Evolutionary conservation across 2,329 filamentous ascomycete species (phyloP), one percentile per base, ranked within the genome.

Genomic region (Pochonia chlamydosporia): DNA sequence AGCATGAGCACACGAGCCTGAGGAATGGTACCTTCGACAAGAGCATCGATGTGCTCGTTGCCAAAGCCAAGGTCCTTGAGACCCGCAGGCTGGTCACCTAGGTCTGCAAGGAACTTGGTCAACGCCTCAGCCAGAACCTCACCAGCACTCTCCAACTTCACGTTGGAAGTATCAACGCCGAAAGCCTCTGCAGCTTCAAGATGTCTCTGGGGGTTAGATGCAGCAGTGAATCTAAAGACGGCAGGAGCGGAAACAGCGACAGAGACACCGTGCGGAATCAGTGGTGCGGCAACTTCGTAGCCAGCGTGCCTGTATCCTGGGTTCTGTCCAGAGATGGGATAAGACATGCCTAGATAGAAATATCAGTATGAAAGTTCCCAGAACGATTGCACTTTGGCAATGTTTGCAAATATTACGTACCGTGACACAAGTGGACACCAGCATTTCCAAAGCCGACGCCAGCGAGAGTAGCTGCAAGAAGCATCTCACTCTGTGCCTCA

Each of bases 401-500:
- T 18, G 33, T 14, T 21, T 24, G 23, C 21, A 23, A 16, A 20
- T 9, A 25, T 26, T 21, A 63, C 75, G 44, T 62, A 78, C 77
- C 79, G 53, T 82, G 79, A 54, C 79, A 82, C 39, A 82, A 74
- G 70, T 99, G 93, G 3, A 99, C 93, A 43, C 95, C 93, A 1
- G 95, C 95, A 59, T 99, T 99, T 18, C 95, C 93, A 64, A 99
- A 99, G 0, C 93, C 93, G 3, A 99, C 90, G 40, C 93, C 93
- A 0, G 95, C 93, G 2, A 99, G 74, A 0, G 93, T 99, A 1
- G 93, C 87, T 3, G 93, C 93, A 18, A 99, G 80, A 25, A 99
- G 76, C 95, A 99, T 99, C 67, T 97, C 84, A 26, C 81, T 87
- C 67, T 99, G 93, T 0, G 95, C 95, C 66, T 97, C 93, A 51